These are phyloP conservation scores for Penicillium egyptiacum DNA, from an alignment of 495 filamentous ascomycete genomes.

Conservation along the genomic window DNA sequence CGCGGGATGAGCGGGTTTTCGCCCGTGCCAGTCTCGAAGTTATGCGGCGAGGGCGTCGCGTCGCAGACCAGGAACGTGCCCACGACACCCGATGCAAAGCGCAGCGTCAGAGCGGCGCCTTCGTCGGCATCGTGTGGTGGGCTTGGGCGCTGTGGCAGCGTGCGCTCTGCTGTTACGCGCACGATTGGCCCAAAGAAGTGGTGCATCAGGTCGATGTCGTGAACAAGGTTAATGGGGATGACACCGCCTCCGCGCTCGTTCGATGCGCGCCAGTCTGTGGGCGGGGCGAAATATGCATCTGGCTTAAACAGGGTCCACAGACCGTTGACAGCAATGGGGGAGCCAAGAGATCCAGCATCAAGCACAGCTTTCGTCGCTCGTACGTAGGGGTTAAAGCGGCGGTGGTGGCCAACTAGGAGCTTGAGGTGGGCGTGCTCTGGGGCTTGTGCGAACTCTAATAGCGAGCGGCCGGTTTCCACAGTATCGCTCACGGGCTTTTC, in stretches of 20 bases:
- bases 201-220: constrained; percentile 61
- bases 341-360: constrained; percentile 41
- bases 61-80: constrained; percentile 59
- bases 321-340: constrained; percentile 53
- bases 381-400: constrained; percentile 60
- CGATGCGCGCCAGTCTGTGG: constrained; percentile 49
- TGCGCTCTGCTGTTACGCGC: constrained; percentile 51
- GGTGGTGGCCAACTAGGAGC: constrained; percentile 59
- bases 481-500: constrained; percentile 58
- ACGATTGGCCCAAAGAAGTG: constrained; percentile 56
- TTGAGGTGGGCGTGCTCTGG: constrained; percentile 36
- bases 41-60: constrained; percentile 51
- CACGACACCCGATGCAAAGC: constrained; percentile 57
- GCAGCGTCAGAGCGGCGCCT: constrained; percentile 54
- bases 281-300: constrained; percentile 48
- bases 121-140: constrained; percentile 53
- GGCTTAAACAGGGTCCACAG: constrained; percentile 57
- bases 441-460: constrained; percentile 27
- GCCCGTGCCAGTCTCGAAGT: constrained; percentile 57
- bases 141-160: constrained; percentile 37
- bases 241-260: constrained; percentile 43
- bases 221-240: constrained; percentile 59
- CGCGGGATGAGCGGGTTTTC: constrained; percentile 57
- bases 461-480: constrained; percentile 38
- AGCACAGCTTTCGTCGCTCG: constrained; percentile 49